Evolutionary conservation across 495 filamentous ascomycete species (phyloP), one percentile per base, ranked within the genome.

Genomic region (Hypoxylon rickii): DNA sequence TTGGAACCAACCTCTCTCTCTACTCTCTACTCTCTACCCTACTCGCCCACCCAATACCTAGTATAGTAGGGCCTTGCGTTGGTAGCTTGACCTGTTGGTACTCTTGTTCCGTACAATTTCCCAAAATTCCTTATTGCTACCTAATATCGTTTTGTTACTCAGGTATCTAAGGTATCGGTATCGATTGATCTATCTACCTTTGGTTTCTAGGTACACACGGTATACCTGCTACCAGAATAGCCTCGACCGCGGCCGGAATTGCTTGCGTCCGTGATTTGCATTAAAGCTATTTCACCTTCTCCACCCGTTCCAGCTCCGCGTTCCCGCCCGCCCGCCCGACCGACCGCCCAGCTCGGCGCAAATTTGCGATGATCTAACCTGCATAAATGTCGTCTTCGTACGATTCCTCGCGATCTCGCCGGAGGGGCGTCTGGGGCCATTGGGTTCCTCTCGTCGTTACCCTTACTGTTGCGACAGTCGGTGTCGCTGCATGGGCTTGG

Each of bases 401-500:
- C 79, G 81, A 88, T 74, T 82, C 82, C 65, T 78, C 81, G 70
- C 79, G 83, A 64, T 75, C 80, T 58, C 78, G 84, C 63, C 86
- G 89, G 63, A 83, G 83, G 45, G 81, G 86, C 44, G 76, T 89
- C 67, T 79, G 75, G 75, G 84, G 86, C 64, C 90, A 92, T 73
- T 96, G 90, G 89, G 80, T 93, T 46, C 92, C 92, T 47, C 74
- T 96, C 37, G 86, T 85, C 43, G 66, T 96, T 53, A 96, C 92
- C 33, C 84, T 93, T 29, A 90, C 90, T 42, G 81, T 92, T 58
- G 92, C 92, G 29, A 89, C 92, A 17, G 81, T 88, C 44, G 89
- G 90, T 21, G 75, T 94, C 44, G 92, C 85, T 19, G 90, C 92
- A 17, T 97, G 92, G 92, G 83, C 92, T 21, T 96, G 90, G 92